These are phyloP conservation scores for Lyophyllum decastes DNA, from an alignment of 768 basidiomycete genomes.

Conservation along the genomic window DNA sequence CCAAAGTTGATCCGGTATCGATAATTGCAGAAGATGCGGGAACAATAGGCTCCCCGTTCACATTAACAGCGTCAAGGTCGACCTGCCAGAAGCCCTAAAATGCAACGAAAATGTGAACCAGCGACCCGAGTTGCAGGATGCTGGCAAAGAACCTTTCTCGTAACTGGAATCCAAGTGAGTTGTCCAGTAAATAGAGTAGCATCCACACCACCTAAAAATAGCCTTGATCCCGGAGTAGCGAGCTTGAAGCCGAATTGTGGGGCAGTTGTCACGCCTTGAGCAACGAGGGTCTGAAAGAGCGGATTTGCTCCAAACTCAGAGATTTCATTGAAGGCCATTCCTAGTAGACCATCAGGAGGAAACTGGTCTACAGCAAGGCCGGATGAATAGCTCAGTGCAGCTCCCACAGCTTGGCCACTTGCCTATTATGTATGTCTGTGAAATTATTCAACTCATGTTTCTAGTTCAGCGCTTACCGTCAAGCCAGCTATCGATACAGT, in stretches of 20 bases:
- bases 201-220: background rate
- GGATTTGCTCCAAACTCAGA: background rate
- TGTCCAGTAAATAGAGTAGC: conserved; percentile 32
- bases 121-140: no score
- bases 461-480: background rate
- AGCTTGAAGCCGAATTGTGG: conserved; percentile 1
- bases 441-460: background rate
- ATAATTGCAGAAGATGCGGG: conserved; percentile 27
- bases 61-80: conserved; percentile 26
- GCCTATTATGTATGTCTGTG: no score
- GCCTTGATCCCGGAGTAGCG: background rate
- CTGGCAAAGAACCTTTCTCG: conserved; percentile 24
- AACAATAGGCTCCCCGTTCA: conserved; percentile 21
- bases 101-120: no score
- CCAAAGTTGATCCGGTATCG: conserved; percentile 45
- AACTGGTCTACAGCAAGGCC: background rate
- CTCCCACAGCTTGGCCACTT: no score
- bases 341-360: background rate
- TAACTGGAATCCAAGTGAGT: conserved; percentile 38
- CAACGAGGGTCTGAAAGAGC: background rate
- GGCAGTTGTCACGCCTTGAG: background rate
- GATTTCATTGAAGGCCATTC: background rate
- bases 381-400: background rate
- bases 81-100: no score
- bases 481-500: background rate